A percentile compares a stretch with the other conserved stretches of the same genome.
phyloP scores from a whole-genome alignment of 805 yeast species.

The Hanseniaspora valbyensis region DNA sequence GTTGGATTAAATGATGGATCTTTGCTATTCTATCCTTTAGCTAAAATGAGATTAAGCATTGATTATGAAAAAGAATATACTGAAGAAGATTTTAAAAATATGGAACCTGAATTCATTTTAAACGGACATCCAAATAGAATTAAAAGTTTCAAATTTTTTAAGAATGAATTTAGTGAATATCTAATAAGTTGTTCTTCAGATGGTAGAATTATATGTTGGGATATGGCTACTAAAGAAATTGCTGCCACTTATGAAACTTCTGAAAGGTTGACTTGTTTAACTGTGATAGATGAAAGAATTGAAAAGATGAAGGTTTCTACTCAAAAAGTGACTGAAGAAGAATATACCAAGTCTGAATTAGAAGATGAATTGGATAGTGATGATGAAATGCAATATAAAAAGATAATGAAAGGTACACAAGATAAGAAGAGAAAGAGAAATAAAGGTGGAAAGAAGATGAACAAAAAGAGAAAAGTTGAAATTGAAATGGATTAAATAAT shows the following conservation, averaged over 20 bases:
- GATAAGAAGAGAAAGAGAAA: slow-evolving; percentile 33
- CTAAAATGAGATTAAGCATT: slow-evolving; percentile 14
- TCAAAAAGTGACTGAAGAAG: slow-evolving; percentile 43
- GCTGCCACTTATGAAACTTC: slow-evolving; percentile 84
- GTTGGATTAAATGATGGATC: slow-evolving; percentile 65
- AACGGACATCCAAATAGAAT: slow-evolving; percentile 80
- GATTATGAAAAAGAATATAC: slow-evolving; percentile 22
- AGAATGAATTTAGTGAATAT: slow-evolving; percentile 34
- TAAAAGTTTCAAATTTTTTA: slow-evolving; percentile 57
- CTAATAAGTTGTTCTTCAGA: slow-evolving; percentile 82
- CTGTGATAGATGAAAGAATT: slow-evolving; percentile 61
- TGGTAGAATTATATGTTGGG: slow-evolving; percentile 89
- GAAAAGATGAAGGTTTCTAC: slow-evolving; percentile 62
- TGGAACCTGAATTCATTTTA: slow-evolving; percentile 45
- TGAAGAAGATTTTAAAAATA: slow-evolving; percentile 25
- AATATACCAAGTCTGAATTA: slow-evolving; percentile 25
- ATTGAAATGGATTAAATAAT: slow-evolving; percentile 37
- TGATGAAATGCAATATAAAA: slow-evolving; percentile 56
- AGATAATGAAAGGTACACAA: slow-evolving; percentile 42
- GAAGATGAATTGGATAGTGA: slow-evolving; percentile 50
- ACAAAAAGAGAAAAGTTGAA: slow-evolving; percentile 37
- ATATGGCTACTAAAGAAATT: slow-evolving; percentile 55
- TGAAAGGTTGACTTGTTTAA: slow-evolving; percentile 81
- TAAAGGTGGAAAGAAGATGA: slow-evolving; percentile 32
- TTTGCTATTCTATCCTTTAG: slow-evolving; percentile 42